Evolutionary conservation across 2,329 filamentous ascomycete genomes (phyloP).

Genomic region (Cadophora sp.): DNA sequence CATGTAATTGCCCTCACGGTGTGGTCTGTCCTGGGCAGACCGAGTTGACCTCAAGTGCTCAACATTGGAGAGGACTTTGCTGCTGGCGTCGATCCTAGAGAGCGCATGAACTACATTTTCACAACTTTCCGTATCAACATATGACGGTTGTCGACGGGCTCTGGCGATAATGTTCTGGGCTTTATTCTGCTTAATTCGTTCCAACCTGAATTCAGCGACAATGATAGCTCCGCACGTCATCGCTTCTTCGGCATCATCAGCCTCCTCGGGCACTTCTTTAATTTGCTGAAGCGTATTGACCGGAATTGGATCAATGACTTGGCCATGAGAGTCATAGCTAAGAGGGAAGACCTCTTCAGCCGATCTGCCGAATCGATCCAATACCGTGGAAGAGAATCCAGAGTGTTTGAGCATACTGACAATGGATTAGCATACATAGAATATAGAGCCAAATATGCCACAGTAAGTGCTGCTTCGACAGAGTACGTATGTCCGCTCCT

Average conservation of each 20-base stretch:
- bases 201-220: neutral
- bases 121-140: conserved; percentile 17
- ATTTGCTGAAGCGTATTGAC: conserved; percentile 4
- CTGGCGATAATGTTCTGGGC: conserved; percentile 15
- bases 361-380: conserved; percentile 23
- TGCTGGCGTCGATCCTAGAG: conserved; percentile 11
- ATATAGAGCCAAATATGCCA: no score
- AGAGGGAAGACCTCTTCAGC: conserved; percentile 23
- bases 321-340: conserved; percentile 29
- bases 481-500: neutral
- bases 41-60: neutral
- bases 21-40: neutral
- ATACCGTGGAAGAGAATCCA: conserved; percentile 19
- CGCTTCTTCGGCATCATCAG: neutral
- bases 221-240: conserved; percentile 10
- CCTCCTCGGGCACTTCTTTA: conserved; percentile 7
- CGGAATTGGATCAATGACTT: conserved; percentile 21
- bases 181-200: conserved; percentile 18
- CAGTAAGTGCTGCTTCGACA: neutral
- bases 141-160: conserved; percentile 14
- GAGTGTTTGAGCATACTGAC: conserved; percentile 20
- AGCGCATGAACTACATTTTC: conserved; percentile 26
- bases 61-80: neutral
- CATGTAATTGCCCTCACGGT: conserved; percentile 12
- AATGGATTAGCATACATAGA: neutral